Evolutionary conservation across 148 eudicot genomes (phyloP).

Genomic region (Spergularia bocconei): DNA sequence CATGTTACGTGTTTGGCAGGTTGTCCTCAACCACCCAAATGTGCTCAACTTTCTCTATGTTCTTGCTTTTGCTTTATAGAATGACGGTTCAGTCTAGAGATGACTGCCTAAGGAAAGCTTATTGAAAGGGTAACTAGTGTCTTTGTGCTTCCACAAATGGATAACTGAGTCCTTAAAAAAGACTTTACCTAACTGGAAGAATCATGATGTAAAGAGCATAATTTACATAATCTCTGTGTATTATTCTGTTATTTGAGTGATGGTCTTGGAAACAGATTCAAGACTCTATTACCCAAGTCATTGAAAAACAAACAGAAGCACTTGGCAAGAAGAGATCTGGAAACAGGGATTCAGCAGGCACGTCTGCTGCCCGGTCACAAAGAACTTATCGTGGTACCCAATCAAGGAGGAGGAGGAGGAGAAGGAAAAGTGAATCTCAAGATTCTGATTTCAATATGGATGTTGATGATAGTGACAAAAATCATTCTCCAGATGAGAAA

Average conservation of each 20-base stretch:
- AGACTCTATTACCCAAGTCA: conserved; percentile 45
- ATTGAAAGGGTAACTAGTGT: too few relatives aligned
- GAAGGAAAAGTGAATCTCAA: conserved; percentile 27
- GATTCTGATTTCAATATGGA: conserved; percentile 41
- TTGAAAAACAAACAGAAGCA: conserved; percentile 53
- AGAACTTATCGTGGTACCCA: conserved; percentile 25
- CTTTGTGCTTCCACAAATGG: neutral
- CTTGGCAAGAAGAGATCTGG: conserved; percentile 34
- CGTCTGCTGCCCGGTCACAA: conserved; percentile 27
- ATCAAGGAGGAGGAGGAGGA: conserved; percentile 39
- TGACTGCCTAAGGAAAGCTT: neutral
- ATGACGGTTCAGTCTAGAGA: neutral
- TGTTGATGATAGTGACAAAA: conserved; percentile 30
- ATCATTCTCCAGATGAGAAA: conserved; percentile 33
- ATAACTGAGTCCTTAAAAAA: neutral
- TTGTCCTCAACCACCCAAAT: neutral
- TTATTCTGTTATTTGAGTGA: conserved; percentile 6
- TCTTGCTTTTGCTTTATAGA: neutral
- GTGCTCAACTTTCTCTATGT: neutral
- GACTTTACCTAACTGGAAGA: neutral
- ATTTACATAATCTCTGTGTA: neutral
- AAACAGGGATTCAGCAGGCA: conserved; percentile 29
- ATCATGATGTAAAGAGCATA: neutral
- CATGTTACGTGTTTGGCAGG: too few relatives aligned
- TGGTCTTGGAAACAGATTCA: conserved; percentile 41